Evolutionary conservation across 495 filamentous ascomycete genomes (phyloP).

Genomic region (Podospora comata): DNA sequence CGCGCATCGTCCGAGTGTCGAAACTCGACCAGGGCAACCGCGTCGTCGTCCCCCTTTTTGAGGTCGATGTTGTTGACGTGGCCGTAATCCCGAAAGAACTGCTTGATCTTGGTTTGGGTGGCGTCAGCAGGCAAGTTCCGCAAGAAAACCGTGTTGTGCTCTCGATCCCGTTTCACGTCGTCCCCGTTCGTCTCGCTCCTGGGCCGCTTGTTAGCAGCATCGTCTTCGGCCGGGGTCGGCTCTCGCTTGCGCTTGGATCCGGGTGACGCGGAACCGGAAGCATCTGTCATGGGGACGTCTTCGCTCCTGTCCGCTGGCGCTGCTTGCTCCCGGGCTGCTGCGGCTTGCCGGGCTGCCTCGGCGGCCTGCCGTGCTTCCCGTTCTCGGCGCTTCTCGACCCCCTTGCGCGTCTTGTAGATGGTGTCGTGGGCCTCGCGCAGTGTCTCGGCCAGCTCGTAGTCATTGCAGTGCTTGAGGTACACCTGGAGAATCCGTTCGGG

Average conservation of each 20-base stretch:
- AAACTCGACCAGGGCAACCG: slow-evolving; percentile 81
- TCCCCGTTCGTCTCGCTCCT: slow-evolving; percentile 47
- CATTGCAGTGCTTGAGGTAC: slow-evolving; percentile 80
- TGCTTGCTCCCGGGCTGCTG: slow-evolving; percentile 24
- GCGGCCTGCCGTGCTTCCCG: slow-evolving; percentile 50
- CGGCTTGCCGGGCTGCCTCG: slow-evolving; percentile 21
- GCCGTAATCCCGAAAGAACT: slow-evolving; percentile 89
- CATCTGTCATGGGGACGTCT: slow-evolving; percentile 33
- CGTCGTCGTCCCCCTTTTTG: slow-evolving; percentile 53
- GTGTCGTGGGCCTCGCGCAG: slow-evolving; percentile 67
- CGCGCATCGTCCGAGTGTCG: slow-evolving; percentile 72
- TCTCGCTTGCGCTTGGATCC: slow-evolving; percentile 71
- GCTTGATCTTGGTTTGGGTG: slow-evolving; percentile 67
- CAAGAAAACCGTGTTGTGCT: slow-evolving; percentile 81
- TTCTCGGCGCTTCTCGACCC: slow-evolving; percentile 62
- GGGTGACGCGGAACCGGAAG: slow-evolving; percentile 25
- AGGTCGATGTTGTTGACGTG: slow-evolving; percentile 73
- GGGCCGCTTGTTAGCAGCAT: slow-evolving; percentile 54
- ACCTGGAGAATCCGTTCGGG: slow-evolving; percentile 84
- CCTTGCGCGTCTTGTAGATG: slow-evolving; percentile 61
- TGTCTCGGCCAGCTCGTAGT: slow-evolving; percentile 73
- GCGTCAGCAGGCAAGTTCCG: slow-evolving; percentile 66
- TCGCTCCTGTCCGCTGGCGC: slow-evolving; percentile 8
- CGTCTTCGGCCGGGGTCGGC: slow-evolving; percentile 41
- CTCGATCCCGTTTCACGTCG: slow-evolving; percentile 71